phyloP scores from a whole-genome alignment of 2,329 filamentous ascomycete species.

The Plectosphaerella plurivora region DNA sequence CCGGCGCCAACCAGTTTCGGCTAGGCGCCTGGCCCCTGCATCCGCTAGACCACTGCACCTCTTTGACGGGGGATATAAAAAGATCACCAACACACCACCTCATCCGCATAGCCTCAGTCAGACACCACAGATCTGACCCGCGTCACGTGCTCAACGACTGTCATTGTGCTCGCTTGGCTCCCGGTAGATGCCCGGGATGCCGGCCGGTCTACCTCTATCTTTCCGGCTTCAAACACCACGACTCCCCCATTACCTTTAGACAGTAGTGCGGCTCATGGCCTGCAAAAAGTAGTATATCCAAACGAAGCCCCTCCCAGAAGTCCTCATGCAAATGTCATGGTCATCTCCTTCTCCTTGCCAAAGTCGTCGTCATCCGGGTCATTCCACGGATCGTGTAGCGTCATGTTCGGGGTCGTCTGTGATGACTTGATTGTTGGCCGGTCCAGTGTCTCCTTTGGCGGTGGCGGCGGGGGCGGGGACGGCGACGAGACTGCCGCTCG shows the following conservation, averaged over 20 bases:
- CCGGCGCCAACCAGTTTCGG: too few species aligned
- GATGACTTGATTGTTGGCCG: slow-evolving; percentile 38
- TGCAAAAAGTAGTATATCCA: neutral
- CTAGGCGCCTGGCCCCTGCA: too few species aligned
- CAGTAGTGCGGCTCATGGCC: too few species aligned
- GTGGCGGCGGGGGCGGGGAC: slow-evolving; percentile 21
- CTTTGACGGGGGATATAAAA: too few species aligned
- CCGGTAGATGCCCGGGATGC: too few species aligned
- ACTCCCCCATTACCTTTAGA: neutral
- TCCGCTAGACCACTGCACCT: too few species aligned
- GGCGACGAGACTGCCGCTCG: slow-evolving; percentile 16
- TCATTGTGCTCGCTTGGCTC: too few species aligned
- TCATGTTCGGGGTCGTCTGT: slow-evolving; percentile 45
- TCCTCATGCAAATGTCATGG: slow-evolving; percentile 72
- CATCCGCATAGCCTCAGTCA: too few species aligned
- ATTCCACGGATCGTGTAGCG: slow-evolving; percentile 63
- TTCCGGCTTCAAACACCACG: neutral
- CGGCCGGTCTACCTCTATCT: too few species aligned
- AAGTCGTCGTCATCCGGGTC: slow-evolving; percentile 65
- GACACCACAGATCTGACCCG: too few species aligned
- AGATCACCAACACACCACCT: too few species aligned
- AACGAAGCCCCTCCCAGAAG: neutral
- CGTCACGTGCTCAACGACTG: too few species aligned
- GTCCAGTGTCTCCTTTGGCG: slow-evolving; percentile 16
- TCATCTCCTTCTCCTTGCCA: slow-evolving; percentile 69